Percentiles rank a stretch among this genome's conserved stretches.
phyloP scores from a whole-genome alignment of 768 basidiomycete genomes.

The Amanita subjunquillea region DNA sequence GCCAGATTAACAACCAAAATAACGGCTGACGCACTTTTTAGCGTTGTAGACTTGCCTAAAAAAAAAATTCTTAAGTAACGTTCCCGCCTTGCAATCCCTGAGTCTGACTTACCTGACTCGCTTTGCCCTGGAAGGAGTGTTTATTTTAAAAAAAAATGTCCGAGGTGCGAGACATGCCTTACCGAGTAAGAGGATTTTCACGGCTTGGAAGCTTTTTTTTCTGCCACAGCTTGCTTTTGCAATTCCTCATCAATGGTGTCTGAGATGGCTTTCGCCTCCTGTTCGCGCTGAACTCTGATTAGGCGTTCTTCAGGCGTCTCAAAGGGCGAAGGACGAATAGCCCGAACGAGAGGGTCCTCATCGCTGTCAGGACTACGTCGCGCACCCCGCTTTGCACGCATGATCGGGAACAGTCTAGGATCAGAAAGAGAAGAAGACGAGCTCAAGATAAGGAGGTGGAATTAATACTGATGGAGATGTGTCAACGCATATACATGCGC shows the following conservation, averaged over 20 bases:
- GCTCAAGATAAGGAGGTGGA: no score
- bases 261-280: conserved; percentile 41
- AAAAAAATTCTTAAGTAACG: conserved; percentile 1
- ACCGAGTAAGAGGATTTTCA: conserved; percentile 58
- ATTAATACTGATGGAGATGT: no score
- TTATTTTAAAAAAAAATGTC: background rate
- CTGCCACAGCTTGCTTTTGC: conserved; percentile 35
- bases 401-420: background rate
- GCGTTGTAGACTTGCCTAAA: conserved; percentile 69
- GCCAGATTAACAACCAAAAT: background rate
- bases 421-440: no score
- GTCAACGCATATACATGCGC: no score
- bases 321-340: conserved; percentile 39
- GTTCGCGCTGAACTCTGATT: conserved; percentile 34
- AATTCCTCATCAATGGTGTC: conserved; percentile 59
- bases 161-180: conserved; percentile 9
- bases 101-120: conserved; percentile 55
- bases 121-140: conserved; percentile 48
- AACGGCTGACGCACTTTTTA: conserved; percentile 53
- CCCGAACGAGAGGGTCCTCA: conserved; percentile 36
- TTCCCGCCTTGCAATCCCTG: background rate
- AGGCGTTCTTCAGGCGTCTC: conserved; percentile 39
- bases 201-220: conserved; percentile 36
- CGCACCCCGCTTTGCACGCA: background rate
- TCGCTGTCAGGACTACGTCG: background rate